These are phyloP conservation scores for Sporothrix curviconia DNA, from an alignment of 2,329 filamentous ascomycete genomes.

Conservation along the genomic window DNA sequence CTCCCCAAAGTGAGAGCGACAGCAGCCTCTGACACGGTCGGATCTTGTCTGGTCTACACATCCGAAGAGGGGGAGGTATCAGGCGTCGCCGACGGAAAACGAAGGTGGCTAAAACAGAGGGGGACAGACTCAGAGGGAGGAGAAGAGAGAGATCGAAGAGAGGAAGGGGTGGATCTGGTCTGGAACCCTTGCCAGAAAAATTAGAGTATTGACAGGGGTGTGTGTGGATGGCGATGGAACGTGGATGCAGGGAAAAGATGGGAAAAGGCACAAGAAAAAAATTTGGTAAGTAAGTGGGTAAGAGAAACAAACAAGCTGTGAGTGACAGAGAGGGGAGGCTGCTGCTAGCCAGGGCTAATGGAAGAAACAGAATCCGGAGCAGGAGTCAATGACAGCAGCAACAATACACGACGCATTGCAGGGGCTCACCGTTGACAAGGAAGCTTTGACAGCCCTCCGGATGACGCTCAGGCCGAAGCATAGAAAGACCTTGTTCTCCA, in stretches of 20 bases:
- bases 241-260: neutral
- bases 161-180: neutral
- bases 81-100: conserved; percentile 26
- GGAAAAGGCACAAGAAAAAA: neutral
- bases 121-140: conserved; percentile 7
- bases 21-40: conserved; percentile 21
- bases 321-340: neutral
- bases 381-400: too few species aligned
- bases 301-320: conserved; percentile 10
- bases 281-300: neutral
- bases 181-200: conserved; percentile 4
- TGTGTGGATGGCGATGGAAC: too few species aligned
- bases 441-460: conserved; percentile 1
- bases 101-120: conserved; percentile 29
- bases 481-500: neutral
- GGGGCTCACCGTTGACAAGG: neutral
- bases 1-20: too few species aligned
- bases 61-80: conserved; percentile 29
- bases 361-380: conserved; percentile 2
- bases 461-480: conserved; percentile 8
- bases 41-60: conserved; percentile 1
- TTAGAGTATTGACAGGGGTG: conserved; percentile 1
- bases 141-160: neutral
- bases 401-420: too few species aligned
- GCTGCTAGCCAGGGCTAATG: conserved; percentile 2